Percentiles rank a stretch among this genome's conserved stretches.
phyloP scores from a whole-genome alignment of 148 eudicot genomes.

The Heliosperma pusillum region DNA sequence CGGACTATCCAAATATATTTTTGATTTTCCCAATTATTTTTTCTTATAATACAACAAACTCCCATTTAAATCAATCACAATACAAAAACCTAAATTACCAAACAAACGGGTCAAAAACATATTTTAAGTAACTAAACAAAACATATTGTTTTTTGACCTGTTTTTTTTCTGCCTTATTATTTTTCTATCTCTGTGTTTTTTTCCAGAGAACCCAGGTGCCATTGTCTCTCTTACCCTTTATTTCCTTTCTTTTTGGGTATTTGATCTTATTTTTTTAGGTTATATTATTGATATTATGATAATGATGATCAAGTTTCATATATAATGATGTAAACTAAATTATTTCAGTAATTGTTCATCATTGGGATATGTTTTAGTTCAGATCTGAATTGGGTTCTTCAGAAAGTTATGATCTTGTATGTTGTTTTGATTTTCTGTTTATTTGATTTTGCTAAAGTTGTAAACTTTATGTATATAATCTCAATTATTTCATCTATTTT shows the following conservation, averaged over 20 bases:
- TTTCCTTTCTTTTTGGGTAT: neutral
- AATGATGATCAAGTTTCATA: neutral
- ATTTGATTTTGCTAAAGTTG: constrained; percentile 5
- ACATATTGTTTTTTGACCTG: neutral
- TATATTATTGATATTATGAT: neutral
- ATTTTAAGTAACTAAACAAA: neutral
- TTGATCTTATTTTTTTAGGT: constrained; percentile 6
- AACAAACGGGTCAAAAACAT: neutral
- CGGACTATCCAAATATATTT: neutral
- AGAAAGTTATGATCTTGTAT: constrained; percentile 6
- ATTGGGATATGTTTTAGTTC: constrained; percentile 8
- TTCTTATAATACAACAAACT: too few relatives aligned
- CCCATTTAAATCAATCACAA: neutral
- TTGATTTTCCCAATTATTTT: neutral
- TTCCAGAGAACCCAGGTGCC: neutral
- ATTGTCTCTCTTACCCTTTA: constrained; percentile 2
- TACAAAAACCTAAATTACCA: neutral
- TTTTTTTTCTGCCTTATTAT: neutral
- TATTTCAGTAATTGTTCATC: neutral
- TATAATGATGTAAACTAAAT: neutral
- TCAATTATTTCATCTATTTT: neutral
- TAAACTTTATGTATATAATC: neutral
- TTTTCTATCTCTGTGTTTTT: neutral
- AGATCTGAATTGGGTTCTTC: constrained; percentile 30
- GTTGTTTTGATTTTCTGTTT: constrained; percentile 7